A percentile compares a stretch with the other conserved stretches of the same genome.
These are phyloP conservation scores for Tolypocladium nubicola DNA, from an alignment of 2,329 filamentous ascomycete genomes.

Conservation along the genomic window DNA sequence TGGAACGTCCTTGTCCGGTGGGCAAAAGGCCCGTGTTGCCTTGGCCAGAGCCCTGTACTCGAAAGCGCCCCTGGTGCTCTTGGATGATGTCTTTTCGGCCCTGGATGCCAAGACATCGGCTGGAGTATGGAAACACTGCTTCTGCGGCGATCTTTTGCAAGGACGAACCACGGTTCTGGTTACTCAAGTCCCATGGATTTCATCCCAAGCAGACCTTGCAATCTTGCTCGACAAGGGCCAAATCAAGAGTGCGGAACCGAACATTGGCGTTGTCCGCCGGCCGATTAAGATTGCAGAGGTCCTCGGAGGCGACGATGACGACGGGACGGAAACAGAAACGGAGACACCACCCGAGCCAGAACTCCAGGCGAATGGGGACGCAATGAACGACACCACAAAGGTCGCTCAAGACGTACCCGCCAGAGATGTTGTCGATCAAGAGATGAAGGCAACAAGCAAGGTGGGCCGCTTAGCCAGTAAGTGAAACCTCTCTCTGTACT, in stretches of 20 bases:
- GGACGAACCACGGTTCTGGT: slow-evolving; percentile 46
- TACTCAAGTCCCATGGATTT: slow-evolving; percentile 44
- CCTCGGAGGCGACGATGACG: slow-evolving; percentile 24
- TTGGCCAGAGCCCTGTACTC: slow-evolving; percentile 48
- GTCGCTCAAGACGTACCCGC: slow-evolving; percentile 22
- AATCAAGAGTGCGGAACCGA: slow-evolving; percentile 28
- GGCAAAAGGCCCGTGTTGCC: slow-evolving; percentile 45
- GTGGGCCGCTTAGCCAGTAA: slow-evolving; percentile 33
- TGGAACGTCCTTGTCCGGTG: slow-evolving; percentile 43
- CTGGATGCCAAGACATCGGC: slow-evolving; percentile 48
- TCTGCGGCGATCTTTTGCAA: slow-evolving; percentile 42
- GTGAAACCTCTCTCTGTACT: slow-evolving; percentile 6
- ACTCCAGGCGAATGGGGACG: slow-evolving; percentile 15
- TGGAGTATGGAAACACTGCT: slow-evolving; percentile 45
- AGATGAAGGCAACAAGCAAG: slow-evolving; percentile 34
- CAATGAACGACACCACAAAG: slow-evolving; percentile 20
- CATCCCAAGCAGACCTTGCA: slow-evolving; percentile 37
- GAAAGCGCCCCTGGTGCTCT: slow-evolving; percentile 39
- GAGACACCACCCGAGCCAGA: slow-evolving; percentile 14
- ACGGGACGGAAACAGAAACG: slow-evolving; percentile 14
- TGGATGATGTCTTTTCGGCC: slow-evolving; percentile 51
- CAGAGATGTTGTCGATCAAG: slow-evolving; percentile 34
- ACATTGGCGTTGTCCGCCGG: slow-evolving; percentile 33
- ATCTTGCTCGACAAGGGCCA: slow-evolving; percentile 35
- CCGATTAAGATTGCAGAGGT: slow-evolving; percentile 32